Evolutionary conservation across 768 basidiomycete species (phyloP), one percentile per base, ranked within the genome.

Genomic region (Hydnomerulius pinastri): DNA sequence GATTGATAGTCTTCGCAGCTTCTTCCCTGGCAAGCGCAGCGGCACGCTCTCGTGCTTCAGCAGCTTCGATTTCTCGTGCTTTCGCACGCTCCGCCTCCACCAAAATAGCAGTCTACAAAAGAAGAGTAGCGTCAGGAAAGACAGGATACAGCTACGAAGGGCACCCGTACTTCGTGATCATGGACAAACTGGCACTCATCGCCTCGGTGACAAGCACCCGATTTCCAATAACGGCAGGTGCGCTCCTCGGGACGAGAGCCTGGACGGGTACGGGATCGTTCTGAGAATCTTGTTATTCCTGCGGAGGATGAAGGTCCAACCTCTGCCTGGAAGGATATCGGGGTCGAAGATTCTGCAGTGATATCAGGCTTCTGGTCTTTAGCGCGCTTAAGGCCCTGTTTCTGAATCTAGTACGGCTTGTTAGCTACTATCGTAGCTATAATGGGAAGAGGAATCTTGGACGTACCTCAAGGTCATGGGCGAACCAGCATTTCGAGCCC

Each of bases 1-100:
- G 71, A 46, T 66, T 75, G 10, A 75, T 68, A 2, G 71, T 73
- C 40, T 68, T 69, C 4, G 68, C 57, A 4, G 79, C 80, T 25
- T 81, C 78, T 47, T 65, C 63, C 53, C 64, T 63, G 18, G 45
- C 57, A 18, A 56, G 53, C 42, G 36, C 20, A 1, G 36, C 28
- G 17, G 46, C 57, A 17, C 50, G 52, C 36, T 54, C 52, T 18
- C 59, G 56, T 20, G 58, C 55, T 2, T 46, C 51, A 21, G 43
- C 52, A 4, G 44, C 50, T 15, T 67, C 61, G 2, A 46, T 59
- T 18, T 51, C 47, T 23, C 56, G 57, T 10, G 28, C 33, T 12
- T 28, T 45, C 13, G 38, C 21, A 23, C 4, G 59, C 54, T 33
- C 28, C 0, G 40, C 40, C 37, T 40, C 38, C 2, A 30, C n/a